These are phyloP conservation scores for Artemisia argyi DNA, from an alignment of 129 eudicot species.

Conservation along the genomic window DNA sequence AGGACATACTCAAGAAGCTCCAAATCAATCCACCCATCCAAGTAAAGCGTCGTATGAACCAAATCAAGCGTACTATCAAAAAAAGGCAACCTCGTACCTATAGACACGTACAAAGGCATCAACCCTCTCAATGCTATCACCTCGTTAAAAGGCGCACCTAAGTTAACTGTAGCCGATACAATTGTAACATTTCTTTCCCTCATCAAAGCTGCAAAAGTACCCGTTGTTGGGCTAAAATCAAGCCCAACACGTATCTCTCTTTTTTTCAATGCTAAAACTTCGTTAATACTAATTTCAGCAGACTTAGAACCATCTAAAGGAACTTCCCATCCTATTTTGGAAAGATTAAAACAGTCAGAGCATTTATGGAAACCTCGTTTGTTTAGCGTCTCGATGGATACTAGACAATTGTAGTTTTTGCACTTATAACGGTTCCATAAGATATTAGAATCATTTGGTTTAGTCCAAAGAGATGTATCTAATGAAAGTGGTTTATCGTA, in stretches of 20 bases:
- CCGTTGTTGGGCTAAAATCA: slow-evolving; percentile 43
- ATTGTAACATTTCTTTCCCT: slow-evolving; percentile 36
- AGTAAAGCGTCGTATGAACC: slow-evolving; percentile 35
- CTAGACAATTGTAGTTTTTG: slow-evolving; percentile 28
- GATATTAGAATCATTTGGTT: slow-evolving; percentile 33
- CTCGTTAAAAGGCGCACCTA: slow-evolving; percentile 42
- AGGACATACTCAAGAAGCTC: slow-evolving; percentile 30
- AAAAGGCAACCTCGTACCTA: slow-evolving; percentile 32
- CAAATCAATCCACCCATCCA: slow-evolving; percentile 35
- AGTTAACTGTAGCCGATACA: slow-evolving; percentile 40
- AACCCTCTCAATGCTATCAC: slow-evolving; percentile 45
- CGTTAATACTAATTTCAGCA: slow-evolving; percentile 24
- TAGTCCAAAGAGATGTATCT: slow-evolving; percentile 24
- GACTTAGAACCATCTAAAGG: neutral
- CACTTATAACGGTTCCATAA: slow-evolving; percentile 34
- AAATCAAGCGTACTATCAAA: slow-evolving; percentile 34
- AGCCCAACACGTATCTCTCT: slow-evolving; percentile 34
- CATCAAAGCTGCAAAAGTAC: slow-evolving; percentile 46
- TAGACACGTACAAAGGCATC: slow-evolving; percentile 30
- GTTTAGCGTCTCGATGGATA: slow-evolving; percentile 20
- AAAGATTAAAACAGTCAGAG: slow-evolving; percentile 31
- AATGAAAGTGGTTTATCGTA: slow-evolving; percentile 19
- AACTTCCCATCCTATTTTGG: slow-evolving; percentile 33
- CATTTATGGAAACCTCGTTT: slow-evolving; percentile 35
- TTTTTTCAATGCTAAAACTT: slow-evolving; percentile 18